Percentiles rank a stretch among this genome's conserved stretches.
Evolutionary conservation across 2,329 filamentous ascomycete species (phyloP).

Genomic region (Colletotrichum trifolii): DNA sequence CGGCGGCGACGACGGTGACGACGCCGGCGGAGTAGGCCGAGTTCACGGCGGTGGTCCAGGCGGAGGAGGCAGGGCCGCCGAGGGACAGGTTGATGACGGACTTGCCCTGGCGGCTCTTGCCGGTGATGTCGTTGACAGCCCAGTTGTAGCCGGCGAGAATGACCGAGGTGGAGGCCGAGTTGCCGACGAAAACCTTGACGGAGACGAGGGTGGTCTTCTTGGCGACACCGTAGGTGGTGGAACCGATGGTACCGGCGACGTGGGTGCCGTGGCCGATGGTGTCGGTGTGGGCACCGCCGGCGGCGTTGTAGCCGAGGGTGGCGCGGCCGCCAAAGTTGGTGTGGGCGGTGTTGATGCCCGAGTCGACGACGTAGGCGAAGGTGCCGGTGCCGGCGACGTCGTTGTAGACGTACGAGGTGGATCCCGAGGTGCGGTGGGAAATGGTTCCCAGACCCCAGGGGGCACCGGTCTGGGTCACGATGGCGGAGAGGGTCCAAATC

Average conservation of each 20-base stretch:
- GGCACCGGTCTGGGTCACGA: constrained; percentile 48
- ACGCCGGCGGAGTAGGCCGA: constrained; percentile 59
- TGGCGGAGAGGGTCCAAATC: constrained; percentile 40
- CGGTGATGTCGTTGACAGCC: constrained; percentile 58
- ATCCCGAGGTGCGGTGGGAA: constrained; percentile 52
- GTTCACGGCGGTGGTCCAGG: constrained; percentile 61
- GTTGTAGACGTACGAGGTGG: constrained; percentile 54
- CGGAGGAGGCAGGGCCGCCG: constrained; percentile 54
- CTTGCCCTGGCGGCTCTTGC: constrained; percentile 50
- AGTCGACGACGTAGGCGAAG: constrained; percentile 66
- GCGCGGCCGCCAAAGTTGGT: constrained; percentile 57
- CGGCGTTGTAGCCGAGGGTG: constrained; percentile 50
- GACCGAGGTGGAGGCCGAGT: constrained; percentile 43
- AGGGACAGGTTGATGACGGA: constrained; percentile 68
- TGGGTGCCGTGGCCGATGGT: constrained; percentile 60
- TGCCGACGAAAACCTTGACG: constrained; percentile 57
- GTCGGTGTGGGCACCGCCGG: constrained; percentile 49
- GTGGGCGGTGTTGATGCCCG: constrained; percentile 61
- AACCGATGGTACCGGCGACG: constrained; percentile 57
- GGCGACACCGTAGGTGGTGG: constrained; percentile 57
- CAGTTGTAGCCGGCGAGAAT: constrained; percentile 51
- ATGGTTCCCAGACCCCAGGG: constrained; percentile 59
- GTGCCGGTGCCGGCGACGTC: constrained; percentile 51
- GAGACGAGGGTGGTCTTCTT: constrained; percentile 55
- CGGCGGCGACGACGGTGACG: constrained; percentile 65